Evolutionary conservation across 2,329 filamentous ascomycete genomes (phyloP).

Genomic region (Calonectria montana): DNA sequence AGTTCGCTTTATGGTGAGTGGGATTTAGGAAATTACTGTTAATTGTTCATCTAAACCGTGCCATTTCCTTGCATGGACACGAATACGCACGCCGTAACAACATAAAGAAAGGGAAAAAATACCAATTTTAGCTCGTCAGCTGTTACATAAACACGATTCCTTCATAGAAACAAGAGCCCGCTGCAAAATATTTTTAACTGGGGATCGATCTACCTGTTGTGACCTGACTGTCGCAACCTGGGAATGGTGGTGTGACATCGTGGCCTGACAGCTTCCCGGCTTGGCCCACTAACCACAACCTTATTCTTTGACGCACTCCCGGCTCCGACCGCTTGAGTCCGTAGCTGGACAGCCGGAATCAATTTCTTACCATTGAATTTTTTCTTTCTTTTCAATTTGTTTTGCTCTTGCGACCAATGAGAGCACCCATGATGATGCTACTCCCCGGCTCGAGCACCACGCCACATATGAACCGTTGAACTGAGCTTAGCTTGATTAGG

Average conservation of each 20-base stretch:
- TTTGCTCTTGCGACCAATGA: neutral
- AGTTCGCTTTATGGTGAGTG: neutral
- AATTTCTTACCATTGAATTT: neutral
- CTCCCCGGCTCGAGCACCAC: neutral
- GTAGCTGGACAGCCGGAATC: neutral
- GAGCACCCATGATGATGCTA: neutral
- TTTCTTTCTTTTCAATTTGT: neutral
- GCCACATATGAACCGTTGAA: conserved; percentile 6
- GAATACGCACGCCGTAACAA: neutral
- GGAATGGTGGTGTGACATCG: neutral
- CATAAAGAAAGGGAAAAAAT: neutral
- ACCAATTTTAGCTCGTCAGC: neutral
- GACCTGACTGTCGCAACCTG: neutral
- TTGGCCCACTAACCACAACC: neutral
- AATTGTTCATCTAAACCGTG: neutral
- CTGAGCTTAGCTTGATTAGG: neutral
- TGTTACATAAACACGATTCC: neutral
- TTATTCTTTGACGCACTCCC: neutral
- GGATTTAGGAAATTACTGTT: neutral
- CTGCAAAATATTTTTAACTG: neutral
- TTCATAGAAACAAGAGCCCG: neutral
- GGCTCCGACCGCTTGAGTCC: neutral
- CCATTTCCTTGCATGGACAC: neutral
- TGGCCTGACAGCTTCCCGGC: neutral
- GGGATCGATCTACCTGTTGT: neutral